Evolutionary conservation across 2,329 filamentous ascomycete genomes (phyloP).

Genomic region (Aspergillus sojae): DNA sequence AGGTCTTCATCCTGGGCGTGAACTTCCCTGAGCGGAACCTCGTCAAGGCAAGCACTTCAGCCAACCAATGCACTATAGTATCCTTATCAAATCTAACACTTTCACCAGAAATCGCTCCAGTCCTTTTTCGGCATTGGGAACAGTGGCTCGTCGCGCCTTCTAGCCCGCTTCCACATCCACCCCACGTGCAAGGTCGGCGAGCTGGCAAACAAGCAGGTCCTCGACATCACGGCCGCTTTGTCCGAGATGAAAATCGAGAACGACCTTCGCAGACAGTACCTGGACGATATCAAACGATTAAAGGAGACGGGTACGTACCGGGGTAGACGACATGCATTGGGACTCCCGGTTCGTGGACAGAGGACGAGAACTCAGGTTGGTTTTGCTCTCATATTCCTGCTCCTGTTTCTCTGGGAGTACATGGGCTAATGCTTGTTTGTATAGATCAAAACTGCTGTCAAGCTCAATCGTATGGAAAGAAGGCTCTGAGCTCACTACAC

Average conservation of each 20-base stretch:
- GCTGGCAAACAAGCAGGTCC: slow-evolving; percentile 74
- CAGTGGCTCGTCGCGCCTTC: slow-evolving; percentile 69
- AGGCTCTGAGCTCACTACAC: slow-evolving; percentile 36
- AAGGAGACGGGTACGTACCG: slow-evolving; percentile 90
- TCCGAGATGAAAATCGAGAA: slow-evolving; percentile 93
- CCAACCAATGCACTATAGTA: slow-evolving; percentile 11
- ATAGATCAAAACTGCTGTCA: slow-evolving; percentile 61
- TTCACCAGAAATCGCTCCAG: slow-evolving; percentile 61
- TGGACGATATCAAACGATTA: slow-evolving; percentile 82
- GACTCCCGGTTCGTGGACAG: slow-evolving; percentile 87
- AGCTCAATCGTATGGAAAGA: slow-evolving; percentile 62
- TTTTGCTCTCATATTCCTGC: slow-evolving; percentile 11
- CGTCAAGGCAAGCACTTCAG: slow-evolving; percentile 67
- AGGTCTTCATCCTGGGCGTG: slow-evolving; percentile 85
- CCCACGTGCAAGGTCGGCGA: slow-evolving; percentile 76
- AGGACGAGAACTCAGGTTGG: slow-evolving; percentile 74
- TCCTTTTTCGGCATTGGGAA: slow-evolving; percentile 85
- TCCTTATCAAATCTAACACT: background rate
- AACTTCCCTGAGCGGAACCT: slow-evolving; percentile 83
- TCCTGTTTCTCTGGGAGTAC: background rate
- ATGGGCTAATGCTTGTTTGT: slow-evolving; percentile 20
- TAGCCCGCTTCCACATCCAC: slow-evolving; percentile 89
- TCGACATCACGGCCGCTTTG: slow-evolving; percentile 80
- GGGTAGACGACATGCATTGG: slow-evolving; percentile 89
- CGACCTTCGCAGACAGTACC: slow-evolving; percentile 74